Evolutionary conservation across 2,329 filamentous ascomycete genomes (phyloP).

Genomic region (Dothideomycetes sp.): DNA sequence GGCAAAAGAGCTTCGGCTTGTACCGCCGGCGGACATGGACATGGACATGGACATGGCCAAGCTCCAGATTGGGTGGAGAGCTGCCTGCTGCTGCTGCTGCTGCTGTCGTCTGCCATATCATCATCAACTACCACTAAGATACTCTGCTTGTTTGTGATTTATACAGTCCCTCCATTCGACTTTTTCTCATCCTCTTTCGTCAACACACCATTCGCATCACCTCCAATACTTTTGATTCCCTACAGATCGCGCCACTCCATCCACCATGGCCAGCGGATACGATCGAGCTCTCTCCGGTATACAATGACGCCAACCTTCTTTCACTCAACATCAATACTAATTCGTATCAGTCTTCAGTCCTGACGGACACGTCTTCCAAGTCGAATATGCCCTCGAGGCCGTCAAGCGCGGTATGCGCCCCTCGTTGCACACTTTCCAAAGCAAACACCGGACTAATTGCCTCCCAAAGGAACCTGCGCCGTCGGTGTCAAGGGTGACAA

Average conservation of each 20-base stretch:
- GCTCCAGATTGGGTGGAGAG: no score
- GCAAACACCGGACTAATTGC: background rate
- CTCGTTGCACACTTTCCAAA: background rate
- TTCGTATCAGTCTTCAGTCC: slow-evolving; percentile 74
- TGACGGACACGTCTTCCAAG: slow-evolving; percentile 98
- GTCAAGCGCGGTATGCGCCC: slow-evolving; percentile 77
- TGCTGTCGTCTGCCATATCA: slow-evolving; percentile 3
- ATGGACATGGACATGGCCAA: no score
- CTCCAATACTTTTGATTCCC: background rate
- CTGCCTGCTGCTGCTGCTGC: no score
- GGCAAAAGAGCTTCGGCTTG: no score
- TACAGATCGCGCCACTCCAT: background rate
- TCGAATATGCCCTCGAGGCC: slow-evolving; percentile 97
- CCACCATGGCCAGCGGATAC: slow-evolving; percentile 81
- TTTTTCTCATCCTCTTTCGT: background rate
- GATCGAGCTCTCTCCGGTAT: slow-evolving; percentile 58
- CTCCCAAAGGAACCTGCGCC: slow-evolving; percentile 78
- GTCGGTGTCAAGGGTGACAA: slow-evolving; percentile 93
- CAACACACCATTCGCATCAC: background rate
- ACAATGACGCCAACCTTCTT: slow-evolving; percentile 10
- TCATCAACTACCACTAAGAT: background rate
- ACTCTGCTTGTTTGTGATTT: background rate
- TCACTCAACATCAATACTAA: slow-evolving; percentile 7
- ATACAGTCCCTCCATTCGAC: background rate
- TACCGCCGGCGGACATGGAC: no score